phyloP scores from a whole-genome alignment of 139 green algal genomes.

The Chlorella sp. region DNA sequence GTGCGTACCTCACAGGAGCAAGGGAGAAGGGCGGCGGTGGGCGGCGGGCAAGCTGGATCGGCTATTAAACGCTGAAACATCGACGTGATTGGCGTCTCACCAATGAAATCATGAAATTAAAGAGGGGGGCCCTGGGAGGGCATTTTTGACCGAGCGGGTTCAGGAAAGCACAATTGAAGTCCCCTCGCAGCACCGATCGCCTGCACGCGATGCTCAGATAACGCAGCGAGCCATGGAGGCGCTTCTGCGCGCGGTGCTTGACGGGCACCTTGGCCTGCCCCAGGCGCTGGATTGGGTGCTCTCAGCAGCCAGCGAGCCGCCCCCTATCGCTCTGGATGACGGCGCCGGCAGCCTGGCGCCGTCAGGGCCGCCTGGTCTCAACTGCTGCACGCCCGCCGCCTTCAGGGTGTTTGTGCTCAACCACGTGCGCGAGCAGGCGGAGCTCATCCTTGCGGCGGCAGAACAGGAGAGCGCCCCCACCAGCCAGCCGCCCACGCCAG shows the following conservation, averaged over 20 bases:
- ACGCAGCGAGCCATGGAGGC: neutral
- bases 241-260: slow-evolving; percentile 15
- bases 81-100: too few relatives aligned
- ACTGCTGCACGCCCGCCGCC: neutral
- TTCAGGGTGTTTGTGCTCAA: slow-evolving; percentile 25
- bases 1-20: too few relatives aligned
- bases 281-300: slow-evolving; percentile 17
- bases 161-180: too few relatives aligned
- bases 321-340: neutral
- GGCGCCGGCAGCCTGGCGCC: neutral
- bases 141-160: too few relatives aligned
- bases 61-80: too few relatives aligned
- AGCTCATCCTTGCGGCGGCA: slow-evolving; percentile 24
- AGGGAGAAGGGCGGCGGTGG: too few relatives aligned
- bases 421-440: slow-evolving; percentile 30
- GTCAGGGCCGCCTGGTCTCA: neutral
- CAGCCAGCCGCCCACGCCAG: slow-evolving; percentile 10
- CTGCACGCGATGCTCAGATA: too few relatives aligned
- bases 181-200: too few relatives aligned
- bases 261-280: slow-evolving; percentile 1
- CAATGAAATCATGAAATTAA: too few relatives aligned
- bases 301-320: neutral
- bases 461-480: slow-evolving; percentile 5
- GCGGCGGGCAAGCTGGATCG: too few relatives aligned
- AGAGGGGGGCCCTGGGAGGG: too few relatives aligned